phyloP scores from a whole-genome alignment of 1,284 basidiomycete species.

The Phenoliferia sp. region DNA sequence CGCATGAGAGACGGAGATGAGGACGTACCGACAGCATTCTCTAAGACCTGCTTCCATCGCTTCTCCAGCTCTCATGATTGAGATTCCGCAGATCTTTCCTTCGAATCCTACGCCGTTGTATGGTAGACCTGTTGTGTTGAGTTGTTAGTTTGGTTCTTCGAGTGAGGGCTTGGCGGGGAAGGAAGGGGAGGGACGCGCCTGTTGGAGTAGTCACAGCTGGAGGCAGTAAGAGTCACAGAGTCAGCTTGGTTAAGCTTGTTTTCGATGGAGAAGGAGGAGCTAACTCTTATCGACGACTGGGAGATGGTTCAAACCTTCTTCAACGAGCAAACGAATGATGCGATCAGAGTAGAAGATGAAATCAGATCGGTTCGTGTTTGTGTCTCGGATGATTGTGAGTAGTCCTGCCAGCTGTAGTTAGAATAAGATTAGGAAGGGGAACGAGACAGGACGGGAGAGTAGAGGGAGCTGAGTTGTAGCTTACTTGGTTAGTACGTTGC shows the following conservation, averaged over 20 bases:
- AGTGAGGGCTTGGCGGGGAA: background rate
- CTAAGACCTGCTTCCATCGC: constrained; percentile 63
- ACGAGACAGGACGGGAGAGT: too few relatives aligned
- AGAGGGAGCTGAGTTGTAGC: constrained; percentile 46
- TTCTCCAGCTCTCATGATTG: constrained; percentile 62
- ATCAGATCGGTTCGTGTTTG: constrained; percentile 61
- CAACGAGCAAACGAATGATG: constrained; percentile 54
- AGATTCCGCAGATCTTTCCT: constrained; percentile 75
- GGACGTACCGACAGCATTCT: constrained; percentile 65
- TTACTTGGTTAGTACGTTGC: constrained; percentile 57
- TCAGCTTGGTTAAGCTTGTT: constrained; percentile 1
- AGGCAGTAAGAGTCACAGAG: background rate
- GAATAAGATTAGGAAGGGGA: constrained; percentile 65
- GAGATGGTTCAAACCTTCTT: constrained; percentile 84
- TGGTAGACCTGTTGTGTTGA: constrained; percentile 56
- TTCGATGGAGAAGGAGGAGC: background rate
- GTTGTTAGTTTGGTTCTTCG: constrained; percentile 20
- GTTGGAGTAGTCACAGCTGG: constrained; percentile 66
- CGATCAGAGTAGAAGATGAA: constrained; percentile 90
- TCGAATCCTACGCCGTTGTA: constrained; percentile 88
- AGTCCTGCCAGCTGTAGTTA: constrained; percentile 72
- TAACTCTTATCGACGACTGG: constrained; percentile 74
- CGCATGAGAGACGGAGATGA: background rate
- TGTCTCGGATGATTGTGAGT: constrained; percentile 77
- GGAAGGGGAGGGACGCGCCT: constrained; percentile 37